Evolutionary conservation across 768 basidiomycete genomes (phyloP), one percentile per base, ranked within the genome.

Genomic region (Kwoniella pini): DNA sequence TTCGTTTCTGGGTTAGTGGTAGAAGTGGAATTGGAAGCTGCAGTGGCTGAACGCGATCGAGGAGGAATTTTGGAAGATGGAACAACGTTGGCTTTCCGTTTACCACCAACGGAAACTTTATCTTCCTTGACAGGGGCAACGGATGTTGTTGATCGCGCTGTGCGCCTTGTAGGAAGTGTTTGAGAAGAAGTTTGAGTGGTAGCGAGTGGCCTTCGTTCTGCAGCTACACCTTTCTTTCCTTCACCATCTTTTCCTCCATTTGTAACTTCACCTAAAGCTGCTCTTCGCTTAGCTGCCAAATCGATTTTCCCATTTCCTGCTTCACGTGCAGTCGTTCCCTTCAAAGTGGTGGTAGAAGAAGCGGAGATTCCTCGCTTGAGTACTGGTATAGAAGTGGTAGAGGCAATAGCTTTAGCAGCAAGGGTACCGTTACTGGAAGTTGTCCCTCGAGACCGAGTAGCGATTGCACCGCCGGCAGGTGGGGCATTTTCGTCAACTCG

Each of bases 401-500:
- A 45, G 28, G 68, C 27, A 12, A 60, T 13, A 36, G 43, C 51
- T 17, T 54, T 52, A 15, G 51, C 59, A 38, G 59, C 59, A 44
- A 61, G 59, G 4, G 54, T 30, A n/a, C 50, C 58, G 42, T 27
- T 53, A 31, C 52, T 58, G 39, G 27, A 24, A 9, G 63, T 39
- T 19, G 60, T 49, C 30, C 42, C 33, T 26, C 60, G 61, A 3
- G 65, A 57, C 6, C 63, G 53, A 24, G 63, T 58, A 13, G 63
- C 39, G 27, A 63, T 60, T 21, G 63, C 31, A 22, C 54, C 53
- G 19, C 54, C 59, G 36, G 63, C 55, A n/a, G 71, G 71, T 27
- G 72, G 70, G 19, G 72, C 72, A 49, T 74, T 74, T 62, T 74
- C 72, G 31, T 74, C 72, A 28, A 53, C 60, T 42, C 70, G 60